phyloP scores from a whole-genome alignment of 257 asterid species.

The Solanum paucissectum region DNA sequence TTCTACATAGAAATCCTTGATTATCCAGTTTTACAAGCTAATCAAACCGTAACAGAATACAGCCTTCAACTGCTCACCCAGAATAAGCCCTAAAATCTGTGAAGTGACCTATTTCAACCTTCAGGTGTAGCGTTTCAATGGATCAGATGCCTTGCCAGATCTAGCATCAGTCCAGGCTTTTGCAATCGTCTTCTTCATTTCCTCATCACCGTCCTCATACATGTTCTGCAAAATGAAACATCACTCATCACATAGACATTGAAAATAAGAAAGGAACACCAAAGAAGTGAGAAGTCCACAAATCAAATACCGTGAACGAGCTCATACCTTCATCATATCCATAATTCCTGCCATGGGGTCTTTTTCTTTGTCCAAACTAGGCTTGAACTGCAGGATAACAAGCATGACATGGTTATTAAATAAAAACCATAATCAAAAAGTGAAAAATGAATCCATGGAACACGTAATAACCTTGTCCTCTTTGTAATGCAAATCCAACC shows the following conservation, averaged over 20 bases:
- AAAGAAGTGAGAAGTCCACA: neutral
- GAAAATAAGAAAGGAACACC: too few relatives aligned
- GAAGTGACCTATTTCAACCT: neutral
- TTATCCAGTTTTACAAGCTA: neutral
- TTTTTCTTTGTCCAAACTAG: constrained; percentile 48
- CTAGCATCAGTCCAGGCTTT: constrained; percentile 87
- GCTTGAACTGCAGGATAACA: constrained; percentile 40
- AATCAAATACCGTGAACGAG: neutral
- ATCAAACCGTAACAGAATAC: neutral
- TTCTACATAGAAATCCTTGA: neutral
- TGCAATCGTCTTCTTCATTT: constrained; percentile 77
- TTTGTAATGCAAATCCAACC: constrained; percentile 85
- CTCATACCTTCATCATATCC: constrained; percentile 78
- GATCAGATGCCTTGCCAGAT: constrained; percentile 67
- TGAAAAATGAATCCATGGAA: neutral
- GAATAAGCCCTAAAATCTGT: neutral
- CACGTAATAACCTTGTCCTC: constrained; percentile 61
- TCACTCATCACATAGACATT: neutral
- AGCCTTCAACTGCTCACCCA: neutral
- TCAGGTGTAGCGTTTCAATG: constrained; percentile 34
- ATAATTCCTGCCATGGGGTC: constrained; percentile 95
- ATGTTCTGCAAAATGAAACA: constrained; percentile 38
- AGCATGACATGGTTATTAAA: neutral
- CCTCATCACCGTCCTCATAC: constrained; percentile 88
- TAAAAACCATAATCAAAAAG: neutral